Base-by-base conservation (phyloP, 805 yeast genomes). In the Candida argentea region DNA sequence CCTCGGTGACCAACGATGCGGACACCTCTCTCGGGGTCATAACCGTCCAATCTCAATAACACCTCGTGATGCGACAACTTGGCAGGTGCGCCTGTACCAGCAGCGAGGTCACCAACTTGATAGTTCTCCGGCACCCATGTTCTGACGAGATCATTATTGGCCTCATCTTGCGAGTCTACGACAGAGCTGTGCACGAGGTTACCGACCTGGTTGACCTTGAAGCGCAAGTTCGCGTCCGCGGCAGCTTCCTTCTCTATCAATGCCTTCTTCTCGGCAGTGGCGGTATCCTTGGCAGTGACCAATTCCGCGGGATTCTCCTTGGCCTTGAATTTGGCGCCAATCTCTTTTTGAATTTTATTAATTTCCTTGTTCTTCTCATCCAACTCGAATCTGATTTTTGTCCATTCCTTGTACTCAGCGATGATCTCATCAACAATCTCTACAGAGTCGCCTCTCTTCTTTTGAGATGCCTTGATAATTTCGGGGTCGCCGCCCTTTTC, bases 1-100 rank as follows among this genome's bases (percentile, higher is more conserved):
- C 98, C 98, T 66, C 98, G 84, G 71, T 91, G 98, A 43, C 98
- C 98, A 34, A 89, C 87, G 43, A 91, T 78, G 64, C 85, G 84
- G 36, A 85, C 94, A 58, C 98, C 98, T 66, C 98, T 81, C 63
- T 91, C 97, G 42, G 96, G 96, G 55, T 91, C 98, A 57, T 87
- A 91, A 40, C 98, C 98, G 52, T 91, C 96, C 43, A 91, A 68
- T 63, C 96, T 79, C 45, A 93, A 70, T 42, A 91, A 67, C 31
- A 91, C 79, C 66, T 91, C 98, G 53, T 91, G 97, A 55, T 91
- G 98, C 18, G 97, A 87, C 52, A 89, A 71, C 19, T 60, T 60
- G 33, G 93, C 94, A 39, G 76, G 75, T 27, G 69, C 65, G 36
- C 82, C 81, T 29, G 93, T 78, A 27, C 79, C 89, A 44, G 86